phyloP scores from a whole-genome alignment of 306 rosid genomes.

The Rubus idaeus region DNA sequence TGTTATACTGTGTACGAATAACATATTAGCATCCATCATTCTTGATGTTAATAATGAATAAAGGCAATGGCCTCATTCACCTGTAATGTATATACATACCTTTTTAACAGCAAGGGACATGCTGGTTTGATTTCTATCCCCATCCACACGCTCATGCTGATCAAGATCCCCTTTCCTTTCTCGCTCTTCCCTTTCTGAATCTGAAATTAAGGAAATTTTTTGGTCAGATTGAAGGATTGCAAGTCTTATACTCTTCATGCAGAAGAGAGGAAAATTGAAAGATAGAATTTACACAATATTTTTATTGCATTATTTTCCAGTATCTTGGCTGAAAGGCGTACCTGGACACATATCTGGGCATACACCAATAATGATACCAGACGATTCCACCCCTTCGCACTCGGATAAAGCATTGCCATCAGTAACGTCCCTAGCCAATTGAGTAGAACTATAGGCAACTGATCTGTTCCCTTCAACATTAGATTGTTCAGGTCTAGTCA shows the following conservation, averaged over 20 bases:
- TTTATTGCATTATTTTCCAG: neutral
- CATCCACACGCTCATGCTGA: slow-evolving; percentile 82
- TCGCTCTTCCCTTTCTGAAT: slow-evolving; percentile 88
- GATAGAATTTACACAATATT: neutral
- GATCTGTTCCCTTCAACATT: slow-evolving; percentile 43
- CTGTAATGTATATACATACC: slow-evolving; percentile 51
- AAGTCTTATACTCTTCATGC: slow-evolving; percentile 12
- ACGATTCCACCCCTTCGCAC: slow-evolving; percentile 48
- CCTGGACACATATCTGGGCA: slow-evolving; percentile 99
- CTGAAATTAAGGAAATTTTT: slow-evolving; percentile 40
- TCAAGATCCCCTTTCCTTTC: slow-evolving; percentile 99
- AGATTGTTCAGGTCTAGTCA: slow-evolving; percentile 36
- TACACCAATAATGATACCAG: slow-evolving; percentile 65
- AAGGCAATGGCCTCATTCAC: neutral
- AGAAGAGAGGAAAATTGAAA: slow-evolving; percentile 17
- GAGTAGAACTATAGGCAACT: slow-evolving; percentile 36
- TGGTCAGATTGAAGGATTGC: neutral
- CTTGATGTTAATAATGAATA: slow-evolving; percentile 22
- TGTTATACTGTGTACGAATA: slow-evolving; percentile 60
- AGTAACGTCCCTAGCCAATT: slow-evolving; percentile 45
- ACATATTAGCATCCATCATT: slow-evolving; percentile 14
- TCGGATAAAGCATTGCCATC: slow-evolving; percentile 46
- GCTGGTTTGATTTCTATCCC: slow-evolving; percentile 91
- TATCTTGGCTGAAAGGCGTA: slow-evolving; percentile 36
- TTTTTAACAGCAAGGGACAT: slow-evolving; percentile 86